Percentiles rank a stretch among this genome's conserved stretches.
These are phyloP conservation scores for Anisogramma anomala DNA, from an alignment of 2,329 filamentous ascomycete genomes.

Conservation along the genomic window DNA sequence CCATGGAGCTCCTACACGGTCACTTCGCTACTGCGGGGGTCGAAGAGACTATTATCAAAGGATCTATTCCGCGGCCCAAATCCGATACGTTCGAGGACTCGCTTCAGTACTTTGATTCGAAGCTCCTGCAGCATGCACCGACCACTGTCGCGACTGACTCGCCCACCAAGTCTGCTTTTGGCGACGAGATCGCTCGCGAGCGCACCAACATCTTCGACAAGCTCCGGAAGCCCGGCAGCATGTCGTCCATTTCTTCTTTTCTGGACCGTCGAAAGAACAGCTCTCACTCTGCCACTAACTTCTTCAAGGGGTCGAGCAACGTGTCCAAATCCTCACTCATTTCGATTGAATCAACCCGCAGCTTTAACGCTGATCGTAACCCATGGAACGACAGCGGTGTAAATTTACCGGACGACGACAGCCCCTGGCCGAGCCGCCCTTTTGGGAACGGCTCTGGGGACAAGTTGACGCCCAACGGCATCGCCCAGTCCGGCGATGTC, in stretches of 20 bases:
- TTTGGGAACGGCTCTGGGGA: conserved; percentile 54
- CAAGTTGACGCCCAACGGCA: conserved; percentile 44
- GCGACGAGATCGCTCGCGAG: conserved; percentile 67
- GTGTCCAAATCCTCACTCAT: conserved; percentile 92
- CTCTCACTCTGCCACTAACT: conserved; percentile 67
- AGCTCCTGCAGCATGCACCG: conserved; percentile 86
- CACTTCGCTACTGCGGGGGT: conserved; percentile 79
- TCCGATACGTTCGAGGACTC: conserved; percentile 98
- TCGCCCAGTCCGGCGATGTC: conserved; percentile 64
- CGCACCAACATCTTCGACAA: conserved; percentile 79
- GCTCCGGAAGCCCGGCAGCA: conserved; percentile 87
- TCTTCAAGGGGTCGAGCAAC: conserved; percentile 88
- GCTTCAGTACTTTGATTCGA: conserved; percentile 91
- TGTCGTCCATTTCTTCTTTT: conserved; percentile 91
- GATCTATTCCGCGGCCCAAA: conserved; percentile 93
- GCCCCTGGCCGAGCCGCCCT: conserved; percentile 50
- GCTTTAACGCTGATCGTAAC: conserved; percentile 81
- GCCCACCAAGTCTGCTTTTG: conserved; percentile 74
- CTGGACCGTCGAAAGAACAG: conserved; percentile 92
- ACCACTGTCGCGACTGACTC: conserved; percentile 72
- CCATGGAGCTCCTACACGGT: conserved; percentile 84
- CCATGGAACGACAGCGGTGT: conserved; percentile 98
- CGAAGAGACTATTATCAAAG: conserved; percentile 78
- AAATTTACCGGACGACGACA: conserved; percentile 82
- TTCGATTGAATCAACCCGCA: conserved; percentile 89